Evolutionary conservation across 345 rosid species (phyloP), one percentile per base, ranked within the genome.

Genomic region (Gossypium turneri): DNA sequence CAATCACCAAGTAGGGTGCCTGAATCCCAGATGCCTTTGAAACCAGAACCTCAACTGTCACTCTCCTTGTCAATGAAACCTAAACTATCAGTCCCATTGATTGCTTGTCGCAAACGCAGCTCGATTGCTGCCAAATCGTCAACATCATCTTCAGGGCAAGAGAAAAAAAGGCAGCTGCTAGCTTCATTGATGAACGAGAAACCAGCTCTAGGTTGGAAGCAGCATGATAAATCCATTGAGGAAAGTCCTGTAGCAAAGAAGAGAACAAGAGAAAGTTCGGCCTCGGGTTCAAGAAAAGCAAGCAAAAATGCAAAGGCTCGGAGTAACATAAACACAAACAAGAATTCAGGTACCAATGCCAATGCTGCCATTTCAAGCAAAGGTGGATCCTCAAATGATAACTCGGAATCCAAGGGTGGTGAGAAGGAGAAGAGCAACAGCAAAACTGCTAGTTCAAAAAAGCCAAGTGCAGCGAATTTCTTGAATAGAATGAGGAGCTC

Each of bases 101-200:
- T 63, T 67, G 84, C 88, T 78, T 87, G 88, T 68, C 82, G 85
- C 63, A 85, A 85, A 77, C 84, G 85, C n/a, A 87, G 85, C 64
- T 87, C 88, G 5, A 78, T 83, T 69, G 38, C 78, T 13, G 76
- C 76, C 44, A 83, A 79, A 78, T 20, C 81, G 27, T 58, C 82
- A 50, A 70, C 55, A 34, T 70, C 82, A 44, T 73, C 73, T 20
- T 70, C 77, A 34, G 84, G 73, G 67, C 67, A 75, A n/a, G 70
- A 67, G 12, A 83, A 77, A 64, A 87, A 79, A 44, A 80, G 56
- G 52, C 73, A 76, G 71, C 77, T 44, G 29, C 20, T 57, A 38
- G 66, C 51, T 25, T 10, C 82, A 17, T 27, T 70, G n/a, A 38
- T 63, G 15, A 83, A 76, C 34, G 82, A 84, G 79, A 86, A 83